Base-by-base conservation (phyloP, 768 basidiomycete genomes). In the Russula abietina region DNA sequence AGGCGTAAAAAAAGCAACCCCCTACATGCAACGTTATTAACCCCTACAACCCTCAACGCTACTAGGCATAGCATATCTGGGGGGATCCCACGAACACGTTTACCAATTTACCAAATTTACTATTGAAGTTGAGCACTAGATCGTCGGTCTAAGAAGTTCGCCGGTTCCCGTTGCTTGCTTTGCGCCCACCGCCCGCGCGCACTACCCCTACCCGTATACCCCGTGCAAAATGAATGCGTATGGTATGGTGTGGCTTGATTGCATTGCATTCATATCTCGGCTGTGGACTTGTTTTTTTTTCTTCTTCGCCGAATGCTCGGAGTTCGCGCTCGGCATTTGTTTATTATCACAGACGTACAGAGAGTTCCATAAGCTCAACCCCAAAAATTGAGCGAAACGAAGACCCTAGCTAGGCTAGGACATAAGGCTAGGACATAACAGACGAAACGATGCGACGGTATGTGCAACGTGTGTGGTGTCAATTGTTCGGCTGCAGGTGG, bases 311-410 rank as follows among this genome's bases (percentile, higher is more conserved):
- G 17, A 41, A 28, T 28, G 30, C 10, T 26, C 19, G 48, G 36
- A n/a, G 24, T 6, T 39, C 16, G 38, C 12, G 36, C 36, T 36
- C 36, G 12, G 28, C 5, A 30, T 5, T 30, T 30, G 28, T 30
- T 30, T 30, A 2, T 30, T 14, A 22, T 26, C 38, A 55, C 17
- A 39, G 16, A 49, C 17, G 38, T 11, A n/a, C n/a, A n/a, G 28
- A 30, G 33, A 30, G 28, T 30, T 46, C 56, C 61, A 58, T 58
- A 38, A 52, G 48, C 33, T 38, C 22, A 7, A 39, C 57, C 62
- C 62, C 57, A 30, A 49, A 59, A 49, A 59, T 49, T 33, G 54
- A 56, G 33, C 52, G 49, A 63, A 63, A 53, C 49, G 32, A 46
- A 54, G 52, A 33, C 22, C 57, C 52, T 54, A 48, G 53, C 45